Evolutionary conservation across 305 asterid genomes (phyloP), one percentile per base, ranked within the genome.

Genomic region (Nicotiana rustica): DNA sequence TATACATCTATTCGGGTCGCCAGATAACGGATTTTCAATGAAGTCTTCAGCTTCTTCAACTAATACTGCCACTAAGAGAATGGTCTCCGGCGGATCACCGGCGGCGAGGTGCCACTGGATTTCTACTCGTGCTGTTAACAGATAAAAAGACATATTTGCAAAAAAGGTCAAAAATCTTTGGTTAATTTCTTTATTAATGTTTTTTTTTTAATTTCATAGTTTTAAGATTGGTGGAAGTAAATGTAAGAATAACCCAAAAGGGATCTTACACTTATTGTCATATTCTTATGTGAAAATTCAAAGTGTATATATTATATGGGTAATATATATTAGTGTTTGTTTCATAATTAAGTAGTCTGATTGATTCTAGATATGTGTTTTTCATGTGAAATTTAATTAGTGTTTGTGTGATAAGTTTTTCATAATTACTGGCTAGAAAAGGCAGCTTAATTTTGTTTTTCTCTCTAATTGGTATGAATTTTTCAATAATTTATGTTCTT

Each of bases 181-280:
- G 19, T 57, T 1, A 10, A 52, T 2, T 66, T 35, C 10, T 36
- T 62, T 7, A 3, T 67, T 67, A 19, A 4, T 36, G 44, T 38
- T 1, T 25, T 25, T 55, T 8, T 55, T 78, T 4, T n/a, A 64
- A 33, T 25, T 21, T 31, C 81, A 71, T 65, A 31, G 60, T 81
- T 4, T 79, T 13, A 8, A 4, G 29, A 21, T 52, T 36, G 65
- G 79, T 41, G 67, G 10, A 70, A 84, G 35, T 64, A 41, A 81
- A 77, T 82, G 80, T 84, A 91, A 85, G 94, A 94, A 89, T 83
- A 90, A 91, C 92, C 94, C 83, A 17, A 79, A 71, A 78, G 86
- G 92, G 93, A 56, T 90, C 90, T 70, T 89, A 49, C 36, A 52
- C 66, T 77, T 19, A 10, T 76, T 8, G n/a, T n/a, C n/a, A 68